Conservation (phyloP, 345 rosid genomes). For the Firmiana major region DNA sequence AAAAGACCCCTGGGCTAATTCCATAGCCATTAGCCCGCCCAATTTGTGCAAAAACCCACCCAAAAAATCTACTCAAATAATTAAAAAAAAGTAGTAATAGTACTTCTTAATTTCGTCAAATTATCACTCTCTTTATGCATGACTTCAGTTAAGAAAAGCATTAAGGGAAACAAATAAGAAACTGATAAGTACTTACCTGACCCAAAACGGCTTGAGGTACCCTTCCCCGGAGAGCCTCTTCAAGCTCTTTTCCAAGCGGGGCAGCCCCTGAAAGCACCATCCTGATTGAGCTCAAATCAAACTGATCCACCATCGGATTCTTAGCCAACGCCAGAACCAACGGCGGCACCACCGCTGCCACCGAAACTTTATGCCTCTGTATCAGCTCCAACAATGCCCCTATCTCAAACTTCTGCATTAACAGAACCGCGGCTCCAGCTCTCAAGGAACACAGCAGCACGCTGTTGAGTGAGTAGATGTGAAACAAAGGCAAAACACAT, state of each 20-base stretch:
- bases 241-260: constrained; percentile 87
- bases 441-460: constrained; percentile 56
- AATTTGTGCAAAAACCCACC: too few species aligned
- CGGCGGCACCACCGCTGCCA: constrained; percentile 90
- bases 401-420: constrained; percentile 91
- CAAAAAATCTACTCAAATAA: too few species aligned
- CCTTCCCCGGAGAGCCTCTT: constrained; percentile 59
- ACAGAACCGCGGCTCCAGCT: constrained; percentile 67
- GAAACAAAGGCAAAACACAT: constrained; percentile 85
- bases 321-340: constrained; percentile 77
- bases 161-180: background rate
- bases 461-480: constrained; percentile 74
- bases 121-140: constrained; percentile 6
- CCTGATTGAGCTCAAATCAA: constrained; percentile 66
- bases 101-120: background rate
- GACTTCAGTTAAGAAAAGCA: background rate
- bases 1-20: too few species aligned
- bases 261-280: constrained; percentile 92
- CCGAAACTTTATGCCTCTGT: constrained; percentile 61
- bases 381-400: constrained; percentile 63
- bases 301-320: constrained; percentile 59
- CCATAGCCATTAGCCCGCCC: too few species aligned
- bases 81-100: too few species aligned
- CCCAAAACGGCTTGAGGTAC: constrained; percentile 81
- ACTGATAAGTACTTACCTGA: constrained; percentile 46